Conservation (phyloP, 2,329 filamentous ascomycete species). For the Exophiala lecanii-corni region DNA sequence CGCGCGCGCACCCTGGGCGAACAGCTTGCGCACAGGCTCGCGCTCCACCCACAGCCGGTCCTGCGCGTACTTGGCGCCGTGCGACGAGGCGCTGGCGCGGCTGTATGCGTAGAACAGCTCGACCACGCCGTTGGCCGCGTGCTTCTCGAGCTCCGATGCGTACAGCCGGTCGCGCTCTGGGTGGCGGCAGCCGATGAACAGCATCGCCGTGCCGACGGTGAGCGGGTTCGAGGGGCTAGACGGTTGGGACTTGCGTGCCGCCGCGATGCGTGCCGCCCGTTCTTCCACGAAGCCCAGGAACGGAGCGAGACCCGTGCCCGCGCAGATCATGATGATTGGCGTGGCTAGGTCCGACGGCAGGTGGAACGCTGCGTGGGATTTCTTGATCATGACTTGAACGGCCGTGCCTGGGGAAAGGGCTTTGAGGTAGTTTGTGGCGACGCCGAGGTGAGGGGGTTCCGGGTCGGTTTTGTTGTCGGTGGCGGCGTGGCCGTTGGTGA, state of each 20-base stretch:
- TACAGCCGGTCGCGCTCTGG: constrained; percentile 36
- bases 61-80: constrained; percentile 51
- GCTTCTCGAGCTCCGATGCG: constrained; percentile 42
- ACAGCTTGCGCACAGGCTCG: constrained; percentile 42
- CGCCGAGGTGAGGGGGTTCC: constrained; percentile 49
- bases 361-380: constrained; percentile 35
- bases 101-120: constrained; percentile 59
- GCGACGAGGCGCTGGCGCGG: constrained; percentile 38
- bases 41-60: constrained; percentile 48
- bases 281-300: constrained; percentile 63
- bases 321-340: constrained; percentile 38
- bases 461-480: constrained; percentile 34
- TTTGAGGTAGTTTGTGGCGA: constrained; percentile 58
- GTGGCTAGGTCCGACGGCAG: constrained; percentile 33
- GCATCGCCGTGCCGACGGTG: constrained; percentile 31
- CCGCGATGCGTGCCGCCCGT: constrained; percentile 40
- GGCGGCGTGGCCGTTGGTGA: no score
- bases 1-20: constrained; percentile 49
- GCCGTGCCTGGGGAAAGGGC: constrained; percentile 33
- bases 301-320: constrained; percentile 54
- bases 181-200: constrained; percentile 36
- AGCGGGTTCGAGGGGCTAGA: constrained; percentile 25
- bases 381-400: constrained; percentile 33
- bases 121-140: constrained; percentile 59
- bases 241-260: neutral